A percentile compares a stretch with the other conserved stretches of the same genome.
phyloP scores from a whole-genome alignment of 805 yeast species.

The Clavispora asparagi region DNA sequence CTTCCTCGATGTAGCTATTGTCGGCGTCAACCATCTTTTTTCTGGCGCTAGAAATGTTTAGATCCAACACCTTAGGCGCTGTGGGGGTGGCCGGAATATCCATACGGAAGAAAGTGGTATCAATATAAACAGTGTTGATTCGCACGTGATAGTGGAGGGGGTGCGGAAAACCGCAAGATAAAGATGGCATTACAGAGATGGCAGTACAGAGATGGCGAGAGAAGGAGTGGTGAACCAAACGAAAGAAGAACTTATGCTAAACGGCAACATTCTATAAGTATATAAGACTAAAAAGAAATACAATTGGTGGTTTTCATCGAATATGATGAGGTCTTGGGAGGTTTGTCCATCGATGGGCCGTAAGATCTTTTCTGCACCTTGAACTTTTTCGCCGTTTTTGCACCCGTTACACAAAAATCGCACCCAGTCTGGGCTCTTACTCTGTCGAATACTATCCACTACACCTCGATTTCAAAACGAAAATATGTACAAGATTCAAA shows the following conservation, averaged over 20 bases:
- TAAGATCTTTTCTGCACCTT: too few species aligned
- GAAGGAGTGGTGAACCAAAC: too few species aligned
- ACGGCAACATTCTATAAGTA: too few species aligned
- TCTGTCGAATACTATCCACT: neutral
- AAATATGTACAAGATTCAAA: neutral
- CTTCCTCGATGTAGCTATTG: constrained; percentile 27
- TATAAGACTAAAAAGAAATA: too few species aligned
- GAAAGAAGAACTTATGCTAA: too few species aligned
- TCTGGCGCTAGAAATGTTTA: constrained; percentile 7
- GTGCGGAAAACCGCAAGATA: too few species aligned
- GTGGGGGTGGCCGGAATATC: constrained; percentile 10
- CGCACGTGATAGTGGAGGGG: neutral
- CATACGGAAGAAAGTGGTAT: neutral
- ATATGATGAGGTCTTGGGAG: too few species aligned
- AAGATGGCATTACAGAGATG: too few species aligned
- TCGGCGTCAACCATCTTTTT: constrained; percentile 22
- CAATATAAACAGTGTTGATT: neutral
- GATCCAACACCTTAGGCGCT: constrained; percentile 7
- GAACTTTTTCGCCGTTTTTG: neutral
- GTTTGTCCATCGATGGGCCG: too few species aligned
- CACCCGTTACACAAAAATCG: neutral
- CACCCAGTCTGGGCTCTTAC: too few species aligned
- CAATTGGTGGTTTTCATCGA: too few species aligned
- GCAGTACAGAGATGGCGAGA: too few species aligned
- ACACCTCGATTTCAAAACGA: neutral